Evolutionary conservation across 1,284 basidiomycete species (phyloP), one percentile per base, ranked within the genome.

Genomic region (Athelia sp.): DNA sequence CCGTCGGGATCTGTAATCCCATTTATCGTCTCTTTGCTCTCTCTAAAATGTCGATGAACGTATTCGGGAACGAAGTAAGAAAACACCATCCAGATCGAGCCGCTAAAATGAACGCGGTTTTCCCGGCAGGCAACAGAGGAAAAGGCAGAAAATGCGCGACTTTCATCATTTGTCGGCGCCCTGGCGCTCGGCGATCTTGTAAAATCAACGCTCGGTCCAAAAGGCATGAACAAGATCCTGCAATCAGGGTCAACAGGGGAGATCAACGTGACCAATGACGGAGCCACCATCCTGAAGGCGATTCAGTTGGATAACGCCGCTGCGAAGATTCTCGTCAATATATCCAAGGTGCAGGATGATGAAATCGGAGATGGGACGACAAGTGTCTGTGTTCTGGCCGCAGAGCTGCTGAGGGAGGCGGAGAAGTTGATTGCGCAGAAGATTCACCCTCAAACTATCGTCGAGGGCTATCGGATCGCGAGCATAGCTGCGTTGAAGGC

Each of bases 261-360:
- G 38, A 92, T 99, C 59, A 96, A 87, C 52, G 95, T 99, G 50
- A 99, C 97, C 15, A 99, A 99, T 70, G 97, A 99, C 68, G 97
- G 97, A 15, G 97, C 97, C 2, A 99, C 97, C 43, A 99, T 99
- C 62, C 81, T 99, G 56, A 98, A 97, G 67, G 87, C 92, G 48
- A 98, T 99, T 61, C 90, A 94, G 59, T 84, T 99, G 56, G 97
- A 99, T 73, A 99, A 99, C 65, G 91, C 97, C 2, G 96, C 97
- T 0, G 97, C 97, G 48, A 99, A 99, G 76, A 98, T 99, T 65
- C 81, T 99, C 48, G 97, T 99, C 63, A 98, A 99, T 72, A 99
- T 99, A 67, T 96, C 93, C n/a, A 99, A 99, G 67, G 95, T 98
- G 15, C 97, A 99, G 71, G 97, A 99, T 63, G 97, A 99, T 66